Evolutionary conservation across 2,329 filamentous ascomycete genomes (phyloP).

Genomic region (Pseudocercospora ulei): DNA sequence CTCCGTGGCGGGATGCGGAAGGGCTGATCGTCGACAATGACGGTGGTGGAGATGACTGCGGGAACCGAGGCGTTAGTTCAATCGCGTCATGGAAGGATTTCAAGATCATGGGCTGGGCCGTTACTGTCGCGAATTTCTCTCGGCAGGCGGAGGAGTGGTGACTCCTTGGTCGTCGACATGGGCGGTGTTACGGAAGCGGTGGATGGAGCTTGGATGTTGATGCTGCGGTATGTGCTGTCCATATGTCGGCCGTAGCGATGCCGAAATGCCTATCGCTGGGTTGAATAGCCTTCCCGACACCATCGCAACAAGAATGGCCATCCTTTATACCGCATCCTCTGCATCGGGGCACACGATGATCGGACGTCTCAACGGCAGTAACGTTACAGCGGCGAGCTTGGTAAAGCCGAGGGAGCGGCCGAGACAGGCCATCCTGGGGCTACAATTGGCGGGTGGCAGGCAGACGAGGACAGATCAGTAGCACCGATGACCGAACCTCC

Average conservation of each 20-base stretch:
- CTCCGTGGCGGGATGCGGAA: conserved; percentile 13
- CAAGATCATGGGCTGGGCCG: too few species aligned
- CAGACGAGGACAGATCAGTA: conserved; percentile 7
- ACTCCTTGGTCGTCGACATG: conserved; percentile 12
- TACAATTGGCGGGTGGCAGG: background rate
- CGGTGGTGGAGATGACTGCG: conserved; percentile 18
- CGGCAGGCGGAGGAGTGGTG: conserved; percentile 19
- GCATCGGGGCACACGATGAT: conserved; percentile 11
- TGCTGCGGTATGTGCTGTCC: background rate
- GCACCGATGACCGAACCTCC: conserved; percentile 4
- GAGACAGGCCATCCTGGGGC: conserved; percentile 4
- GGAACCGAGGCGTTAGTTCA: conserved; percentile 6
- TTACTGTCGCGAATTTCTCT: conserved; percentile 21
- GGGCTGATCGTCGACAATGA: conserved; percentile 19
- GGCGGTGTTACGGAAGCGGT: too few species aligned
- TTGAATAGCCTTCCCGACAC: background rate
- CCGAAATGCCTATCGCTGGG: background rate
- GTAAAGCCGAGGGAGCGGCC: too few species aligned
- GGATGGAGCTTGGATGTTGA: background rate
- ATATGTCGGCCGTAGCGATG: conserved; percentile 2
- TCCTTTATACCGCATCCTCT: conserved; percentile 12
- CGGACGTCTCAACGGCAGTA: conserved; percentile 1
- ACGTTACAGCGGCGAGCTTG: conserved; percentile 12
- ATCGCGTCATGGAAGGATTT: too few species aligned
- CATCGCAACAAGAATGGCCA: background rate